Evolutionary conservation across 306 rosid genomes (phyloP).

Genomic region (Malus sieversii): DNA sequence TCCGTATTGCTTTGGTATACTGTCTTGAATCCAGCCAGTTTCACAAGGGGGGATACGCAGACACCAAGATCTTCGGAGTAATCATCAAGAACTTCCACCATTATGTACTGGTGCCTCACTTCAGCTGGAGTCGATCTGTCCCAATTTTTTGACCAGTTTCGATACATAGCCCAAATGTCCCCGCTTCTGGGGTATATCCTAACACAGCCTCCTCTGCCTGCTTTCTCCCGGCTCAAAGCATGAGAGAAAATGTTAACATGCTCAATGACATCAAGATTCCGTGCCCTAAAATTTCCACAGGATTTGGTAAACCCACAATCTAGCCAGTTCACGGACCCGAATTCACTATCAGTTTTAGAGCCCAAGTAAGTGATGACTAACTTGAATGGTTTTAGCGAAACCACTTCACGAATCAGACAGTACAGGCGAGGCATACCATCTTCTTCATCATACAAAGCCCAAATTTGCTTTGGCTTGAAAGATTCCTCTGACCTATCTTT

Average conservation of each 20-base stretch:
- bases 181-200: constrained; percentile 79
- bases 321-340: constrained; percentile 80
- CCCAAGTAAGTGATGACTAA: constrained; percentile 73
- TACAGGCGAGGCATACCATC: constrained; percentile 99
- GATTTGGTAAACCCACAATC: constrained; percentile 90
- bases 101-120: constrained; percentile 84
- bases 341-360: constrained; percentile 88
- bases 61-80: constrained; percentile 91
- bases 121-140: constrained; percentile 78
- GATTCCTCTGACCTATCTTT: constrained; percentile 88
- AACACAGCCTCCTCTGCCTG: constrained; percentile 91
- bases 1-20: constrained; percentile 63
- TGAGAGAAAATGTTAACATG: constrained; percentile 93
- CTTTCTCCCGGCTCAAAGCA: constrained; percentile 59
- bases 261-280: constrained; percentile 69
- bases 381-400: constrained; percentile 79
- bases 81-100: constrained; percentile 93
- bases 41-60: constrained; percentile 73
- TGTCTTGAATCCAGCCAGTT: constrained; percentile 78
- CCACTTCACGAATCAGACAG: constrained; percentile 86
- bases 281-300: constrained; percentile 90
- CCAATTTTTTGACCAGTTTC: constrained; percentile 84
- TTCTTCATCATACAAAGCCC: constrained; percentile 98
- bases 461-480: constrained; percentile 93
- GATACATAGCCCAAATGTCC: constrained; percentile 89